These are phyloP conservation scores for Penicillium sp. DNA, from an alignment of 2,329 filamentous ascomycete species.

Conservation along the genomic window DNA sequence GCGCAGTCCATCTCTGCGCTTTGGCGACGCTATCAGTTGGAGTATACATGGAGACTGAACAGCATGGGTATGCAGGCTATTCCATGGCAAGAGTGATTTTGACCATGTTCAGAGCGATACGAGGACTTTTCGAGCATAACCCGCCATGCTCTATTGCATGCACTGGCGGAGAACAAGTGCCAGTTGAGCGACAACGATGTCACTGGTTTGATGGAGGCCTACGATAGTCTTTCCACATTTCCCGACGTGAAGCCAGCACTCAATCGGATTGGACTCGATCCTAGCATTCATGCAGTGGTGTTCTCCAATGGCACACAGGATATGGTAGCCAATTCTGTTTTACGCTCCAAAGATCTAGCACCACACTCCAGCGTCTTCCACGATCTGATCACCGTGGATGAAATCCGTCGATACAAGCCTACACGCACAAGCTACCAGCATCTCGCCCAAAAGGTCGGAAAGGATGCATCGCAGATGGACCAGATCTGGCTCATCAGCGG, in stretches of 20 bases:
- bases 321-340: conserved; percentile 59
- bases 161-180: conserved; percentile 53
- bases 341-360: conserved; percentile 51
- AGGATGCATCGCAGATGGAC: conserved; percentile 38
- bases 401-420: conserved; percentile 59
- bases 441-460: conserved; percentile 49
- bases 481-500: conserved; percentile 64
- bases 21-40: conserved; percentile 66
- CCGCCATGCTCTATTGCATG: conserved; percentile 56
- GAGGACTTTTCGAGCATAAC: conserved; percentile 60
- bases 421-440: conserved; percentile 56
- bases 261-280: conserved; percentile 39
- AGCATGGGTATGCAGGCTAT: conserved; percentile 60
- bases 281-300: conserved; percentile 51
- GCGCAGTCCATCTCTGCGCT: conserved; percentile 53
- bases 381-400: conserved; percentile 57
- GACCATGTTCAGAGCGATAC: conserved; percentile 49
- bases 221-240: conserved; percentile 60
- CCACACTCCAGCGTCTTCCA: conserved; percentile 47
- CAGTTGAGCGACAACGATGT: conserved; percentile 44
- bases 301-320: conserved; percentile 64
- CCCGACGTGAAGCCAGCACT: conserved; percentile 57
- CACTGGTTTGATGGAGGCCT: conserved; percentile 54
- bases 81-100: background rate
- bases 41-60: conserved; percentile 71